Percentiles rank a stretch among this genome's conserved stretches.
phyloP scores from a whole-genome alignment of 2,329 filamentous ascomycete genomes.

The Cercospora janseana region DNA sequence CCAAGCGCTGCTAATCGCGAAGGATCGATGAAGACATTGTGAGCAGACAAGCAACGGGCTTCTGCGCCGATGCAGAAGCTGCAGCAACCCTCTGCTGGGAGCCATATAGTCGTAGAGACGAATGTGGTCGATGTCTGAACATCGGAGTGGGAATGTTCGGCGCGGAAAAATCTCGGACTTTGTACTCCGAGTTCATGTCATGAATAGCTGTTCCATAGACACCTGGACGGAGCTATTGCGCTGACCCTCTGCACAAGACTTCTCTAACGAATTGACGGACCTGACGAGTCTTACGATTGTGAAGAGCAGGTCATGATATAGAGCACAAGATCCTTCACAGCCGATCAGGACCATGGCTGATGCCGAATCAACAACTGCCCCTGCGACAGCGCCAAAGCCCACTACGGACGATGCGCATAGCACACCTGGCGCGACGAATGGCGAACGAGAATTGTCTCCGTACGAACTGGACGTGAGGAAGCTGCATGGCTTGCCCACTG shows the following conservation, averaged over 20 bases:
- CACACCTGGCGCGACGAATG: constrained; percentile 20
- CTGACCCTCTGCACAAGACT: neutral
- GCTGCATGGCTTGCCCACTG: constrained; percentile 81
- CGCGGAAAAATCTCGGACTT: constrained; percentile 5
- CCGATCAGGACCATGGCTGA: constrained; percentile 21
- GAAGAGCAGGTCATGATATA: constrained; percentile 15
- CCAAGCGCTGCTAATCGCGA: constrained; percentile 22
- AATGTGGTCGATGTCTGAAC: neutral
- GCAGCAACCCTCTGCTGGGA: constrained; percentile 34
- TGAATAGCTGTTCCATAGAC: neutral
- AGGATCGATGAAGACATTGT: constrained; percentile 23
- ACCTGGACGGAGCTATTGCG: neutral
- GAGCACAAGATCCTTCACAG: neutral
- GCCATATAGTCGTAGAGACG: constrained; percentile 28
- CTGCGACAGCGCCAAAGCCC: constrained; percentile 5
- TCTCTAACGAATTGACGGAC: constrained; percentile 1
- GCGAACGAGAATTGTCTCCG: constrained; percentile 14
- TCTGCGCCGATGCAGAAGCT: neutral
- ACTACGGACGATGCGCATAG: constrained; percentile 9
- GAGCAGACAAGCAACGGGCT: constrained; percentile 13
- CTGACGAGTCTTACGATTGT: neutral
- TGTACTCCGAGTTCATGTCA: neutral
- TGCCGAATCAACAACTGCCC: constrained; percentile 14
- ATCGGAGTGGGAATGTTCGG: neutral
- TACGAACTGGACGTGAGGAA: constrained; percentile 79